These are phyloP conservation scores for Diplocarpon rosae DNA, from an alignment of 2,329 filamentous ascomycete species.

Conservation along the genomic window DNA sequence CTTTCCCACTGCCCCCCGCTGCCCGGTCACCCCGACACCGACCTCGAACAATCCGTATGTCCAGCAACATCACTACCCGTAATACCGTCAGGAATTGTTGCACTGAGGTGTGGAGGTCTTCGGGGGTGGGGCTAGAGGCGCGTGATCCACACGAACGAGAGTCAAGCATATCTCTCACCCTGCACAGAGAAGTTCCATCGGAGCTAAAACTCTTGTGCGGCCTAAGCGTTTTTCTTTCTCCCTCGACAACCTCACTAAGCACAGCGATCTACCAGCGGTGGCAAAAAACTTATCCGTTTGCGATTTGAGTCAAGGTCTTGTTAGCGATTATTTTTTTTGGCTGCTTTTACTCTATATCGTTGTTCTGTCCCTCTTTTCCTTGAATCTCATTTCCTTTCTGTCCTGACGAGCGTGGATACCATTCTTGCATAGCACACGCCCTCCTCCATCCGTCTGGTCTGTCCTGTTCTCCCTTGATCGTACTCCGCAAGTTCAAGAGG, in stretches of 20 bases:
- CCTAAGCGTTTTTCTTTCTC: too few species aligned
- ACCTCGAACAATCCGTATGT: constrained; percentile 33
- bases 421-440: constrained; percentile 16
- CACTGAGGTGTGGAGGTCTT: constrained; percentile 12
- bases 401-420: constrained; percentile 9
- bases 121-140: too few species aligned
- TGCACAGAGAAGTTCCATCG: too few species aligned
- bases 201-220: too few species aligned
- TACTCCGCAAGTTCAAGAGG: too few species aligned
- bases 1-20: constrained; percentile 31
- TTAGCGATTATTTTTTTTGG: constrained; percentile 2
- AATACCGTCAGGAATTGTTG: constrained; percentile 31
- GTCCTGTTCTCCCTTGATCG: too few species aligned
- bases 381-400: background rate
- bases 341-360: constrained; percentile 8
- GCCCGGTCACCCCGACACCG: constrained; percentile 53
- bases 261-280: too few species aligned
- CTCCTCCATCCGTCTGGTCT: background rate
- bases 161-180: too few species aligned
- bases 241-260: too few species aligned
- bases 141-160: too few species aligned
- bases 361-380: constrained; percentile 2
- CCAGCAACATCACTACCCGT: constrained; percentile 31
- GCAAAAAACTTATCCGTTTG: constrained; percentile 13
- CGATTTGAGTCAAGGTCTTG: constrained; percentile 12